These are phyloP conservation scores for Auricularia heimuer DNA, from an alignment of 768 basidiomycete species.

Conservation along the genomic window DNA sequence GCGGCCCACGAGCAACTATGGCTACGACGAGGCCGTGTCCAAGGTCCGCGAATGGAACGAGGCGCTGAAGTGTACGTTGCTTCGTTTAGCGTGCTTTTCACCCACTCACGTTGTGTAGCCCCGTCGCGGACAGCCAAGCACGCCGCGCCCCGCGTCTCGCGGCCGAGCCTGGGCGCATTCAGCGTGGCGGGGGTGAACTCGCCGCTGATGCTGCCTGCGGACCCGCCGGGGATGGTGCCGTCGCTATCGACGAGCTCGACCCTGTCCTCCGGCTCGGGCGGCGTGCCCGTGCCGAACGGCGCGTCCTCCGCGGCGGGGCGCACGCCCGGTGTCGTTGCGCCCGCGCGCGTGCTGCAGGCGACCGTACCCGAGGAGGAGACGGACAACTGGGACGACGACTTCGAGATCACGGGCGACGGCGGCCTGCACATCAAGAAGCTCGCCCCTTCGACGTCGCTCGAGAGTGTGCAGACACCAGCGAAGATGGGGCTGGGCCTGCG, in stretches of 20 bases:
- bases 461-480: background rate
- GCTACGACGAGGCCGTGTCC: slow-evolving; percentile 88
- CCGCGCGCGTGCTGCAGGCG: slow-evolving; percentile 37
- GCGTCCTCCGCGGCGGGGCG: background rate
- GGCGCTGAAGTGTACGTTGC: too few relatives aligned
- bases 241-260: background rate
- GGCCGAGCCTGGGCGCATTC: slow-evolving; percentile 4
- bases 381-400: slow-evolving; percentile 98
- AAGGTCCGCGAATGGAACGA: slow-evolving; percentile 99
- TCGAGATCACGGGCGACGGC: slow-evolving; percentile 35
- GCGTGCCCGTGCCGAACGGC: background rate
- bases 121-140: background rate
- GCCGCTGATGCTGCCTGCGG: background rate
- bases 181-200: background rate
- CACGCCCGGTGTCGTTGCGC: slow-evolving; percentile 1
- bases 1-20: slow-evolving; percentile 66
- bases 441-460: background rate
- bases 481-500: too few relatives aligned
- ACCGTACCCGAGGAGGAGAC: slow-evolving; percentile 77
- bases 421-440: background rate
- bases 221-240: background rate
- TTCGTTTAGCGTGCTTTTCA: too few relatives aligned
- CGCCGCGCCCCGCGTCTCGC: slow-evolving; percentile 12
- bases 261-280: background rate
- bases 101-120: too few relatives aligned